phyloP scores from a whole-genome alignment of 306 rosid species.

The Medicago lupulina region DNA sequence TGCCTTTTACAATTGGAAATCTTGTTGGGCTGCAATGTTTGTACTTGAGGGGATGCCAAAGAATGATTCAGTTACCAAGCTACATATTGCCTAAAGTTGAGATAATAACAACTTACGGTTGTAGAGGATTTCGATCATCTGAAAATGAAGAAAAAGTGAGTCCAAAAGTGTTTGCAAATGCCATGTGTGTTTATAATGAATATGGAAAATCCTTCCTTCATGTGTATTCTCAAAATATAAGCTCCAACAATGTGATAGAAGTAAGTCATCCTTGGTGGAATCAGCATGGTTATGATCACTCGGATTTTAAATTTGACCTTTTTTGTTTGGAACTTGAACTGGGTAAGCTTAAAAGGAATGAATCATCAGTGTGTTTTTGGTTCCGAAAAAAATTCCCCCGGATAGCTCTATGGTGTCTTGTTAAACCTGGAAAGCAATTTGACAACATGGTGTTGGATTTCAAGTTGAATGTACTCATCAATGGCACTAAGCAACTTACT shows the following conservation, averaged over 20 bases:
- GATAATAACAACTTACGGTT: not conserved
- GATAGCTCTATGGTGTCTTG: not conserved
- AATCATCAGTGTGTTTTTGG: not conserved
- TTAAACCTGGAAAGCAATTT: not conserved
- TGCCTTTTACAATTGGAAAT: slow-evolving; percentile 32
- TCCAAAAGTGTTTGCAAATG: not conserved
- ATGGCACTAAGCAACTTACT: slow-evolving; percentile 9
- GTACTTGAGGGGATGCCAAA: slow-evolving; percentile 13
- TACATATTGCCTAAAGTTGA: not conserved
- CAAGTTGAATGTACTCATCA: slow-evolving; percentile 18
- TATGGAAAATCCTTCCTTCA: not conserved
- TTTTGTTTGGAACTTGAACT: not conserved
- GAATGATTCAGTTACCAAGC: slow-evolving; percentile 1
- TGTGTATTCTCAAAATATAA: not conserved
- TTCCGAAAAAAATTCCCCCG: slow-evolving; percentile 3
- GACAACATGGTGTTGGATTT: not conserved
- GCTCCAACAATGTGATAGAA: not conserved
- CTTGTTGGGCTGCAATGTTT: slow-evolving; percentile 11
- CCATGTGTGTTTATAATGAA: not conserved
- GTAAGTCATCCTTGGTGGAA: not conserved
- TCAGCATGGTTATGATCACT: not conserved
- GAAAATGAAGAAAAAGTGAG: not conserved
- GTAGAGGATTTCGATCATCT: not conserved
- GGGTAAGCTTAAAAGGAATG: not conserved
- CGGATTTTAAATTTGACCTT: not conserved